phyloP scores from a whole-genome alignment of 306 rosid species.

The Canavalia ensiformis region DNA sequence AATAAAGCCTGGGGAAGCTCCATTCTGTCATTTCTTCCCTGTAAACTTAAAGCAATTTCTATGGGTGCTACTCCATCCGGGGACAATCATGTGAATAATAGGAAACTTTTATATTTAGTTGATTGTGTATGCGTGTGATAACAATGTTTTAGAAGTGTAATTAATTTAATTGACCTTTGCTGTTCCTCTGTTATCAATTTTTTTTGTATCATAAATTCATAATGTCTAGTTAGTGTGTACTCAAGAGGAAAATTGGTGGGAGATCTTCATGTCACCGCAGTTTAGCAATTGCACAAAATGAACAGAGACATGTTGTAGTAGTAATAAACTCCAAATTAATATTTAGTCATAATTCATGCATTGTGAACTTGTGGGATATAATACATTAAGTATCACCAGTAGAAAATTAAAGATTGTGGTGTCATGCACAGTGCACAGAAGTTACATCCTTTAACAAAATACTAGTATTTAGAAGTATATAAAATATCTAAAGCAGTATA shows the following conservation, averaged over 20 bases:
- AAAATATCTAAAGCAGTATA: conserved; percentile 2
- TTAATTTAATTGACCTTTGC: background rate
- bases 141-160: background rate
- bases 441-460: conserved; percentile 27
- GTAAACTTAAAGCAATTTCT: conserved; percentile 46
- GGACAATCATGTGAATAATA: conserved; percentile 29
- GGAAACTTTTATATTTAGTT: background rate
- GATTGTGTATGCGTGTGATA: background rate
- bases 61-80: conserved; percentile 49
- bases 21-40: conserved; percentile 60
- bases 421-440: conserved; percentile 27
- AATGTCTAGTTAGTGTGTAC: background rate
- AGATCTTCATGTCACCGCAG: background rate
- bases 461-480: background rate
- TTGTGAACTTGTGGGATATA: background rate
- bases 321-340: background rate
- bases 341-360: background rate
- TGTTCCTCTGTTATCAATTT: background rate
- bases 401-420: background rate
- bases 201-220: background rate
- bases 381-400: conserved; percentile 20
- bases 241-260: background rate
- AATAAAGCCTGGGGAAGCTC: conserved; percentile 42
- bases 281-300: background rate
- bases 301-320: background rate